Conservation (phyloP, 1,139 yeast species). For the Yamadazyma diddensiae region DNA sequence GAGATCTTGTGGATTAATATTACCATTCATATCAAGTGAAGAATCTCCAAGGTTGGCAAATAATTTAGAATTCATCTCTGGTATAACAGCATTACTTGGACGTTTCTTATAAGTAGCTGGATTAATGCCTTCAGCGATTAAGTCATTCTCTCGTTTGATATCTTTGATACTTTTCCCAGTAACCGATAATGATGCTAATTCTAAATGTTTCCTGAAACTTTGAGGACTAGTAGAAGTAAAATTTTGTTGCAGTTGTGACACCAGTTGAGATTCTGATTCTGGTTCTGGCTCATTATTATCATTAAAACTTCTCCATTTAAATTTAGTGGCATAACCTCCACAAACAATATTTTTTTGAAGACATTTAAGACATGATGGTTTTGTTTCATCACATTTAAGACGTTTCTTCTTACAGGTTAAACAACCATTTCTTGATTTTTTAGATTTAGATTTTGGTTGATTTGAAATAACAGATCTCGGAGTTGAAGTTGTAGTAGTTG, state of each 20-base stretch:
- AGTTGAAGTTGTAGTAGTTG: not conserved
- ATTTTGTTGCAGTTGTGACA: too few species aligned
- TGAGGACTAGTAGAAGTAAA: slow-evolving; percentile 5
- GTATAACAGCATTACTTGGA: not conserved
- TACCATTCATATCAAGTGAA: slow-evolving; percentile 10
- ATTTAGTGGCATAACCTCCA: slow-evolving; percentile 57
- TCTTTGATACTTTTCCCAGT: slow-evolving; percentile 51
- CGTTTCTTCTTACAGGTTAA: slow-evolving; percentile 29
- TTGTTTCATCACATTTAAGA: slow-evolving; percentile 45
- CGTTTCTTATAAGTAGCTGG: slow-evolving; percentile 27
- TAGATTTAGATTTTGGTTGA: slow-evolving; percentile 9
- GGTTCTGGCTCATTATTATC: slow-evolving; percentile 16
- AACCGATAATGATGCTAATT: slow-evolving; percentile 51
- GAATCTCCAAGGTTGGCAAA: slow-evolving; percentile 17
- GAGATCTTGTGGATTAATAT: not conserved
- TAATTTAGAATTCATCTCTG: slow-evolving; percentile 11
- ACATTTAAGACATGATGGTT: slow-evolving; percentile 42
- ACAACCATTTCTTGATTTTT: slow-evolving; percentile 30
- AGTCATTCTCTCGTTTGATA: slow-evolving; percentile 46
- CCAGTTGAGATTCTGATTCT: too few species aligned
- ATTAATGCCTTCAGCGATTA: slow-evolving; percentile 48
- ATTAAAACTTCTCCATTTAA: slow-evolving; percentile 60
- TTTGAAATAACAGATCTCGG: not conserved
- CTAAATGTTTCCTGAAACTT: slow-evolving; percentile 41
- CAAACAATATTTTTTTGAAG: slow-evolving; percentile 26